A percentile compares a stretch with the other conserved stretches of the same genome.
phyloP scores from a whole-genome alignment of 352 stramenopile genomes.

The Phytophthora chlamydospora region DNA sequence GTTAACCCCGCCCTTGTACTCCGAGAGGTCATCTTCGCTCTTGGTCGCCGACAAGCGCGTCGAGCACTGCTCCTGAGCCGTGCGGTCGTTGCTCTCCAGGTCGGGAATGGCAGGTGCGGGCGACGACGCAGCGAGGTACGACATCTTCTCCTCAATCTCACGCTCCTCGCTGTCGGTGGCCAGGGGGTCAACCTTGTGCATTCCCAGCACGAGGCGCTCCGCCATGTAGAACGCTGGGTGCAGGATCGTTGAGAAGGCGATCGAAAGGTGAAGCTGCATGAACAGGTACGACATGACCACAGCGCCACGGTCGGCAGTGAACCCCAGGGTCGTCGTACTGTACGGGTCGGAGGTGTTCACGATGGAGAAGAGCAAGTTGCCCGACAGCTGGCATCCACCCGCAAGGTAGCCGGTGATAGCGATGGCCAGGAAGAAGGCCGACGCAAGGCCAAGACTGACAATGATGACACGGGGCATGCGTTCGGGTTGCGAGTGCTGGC shows the following conservation, averaged over 20 bases:
- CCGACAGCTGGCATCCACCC: slow-evolving; percentile 53
- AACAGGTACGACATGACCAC: slow-evolving; percentile 51
- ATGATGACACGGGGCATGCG: slow-evolving; percentile 58
- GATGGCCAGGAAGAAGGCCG: slow-evolving; percentile 48
- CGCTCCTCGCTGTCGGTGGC: slow-evolving; percentile 23
- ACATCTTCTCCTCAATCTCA: slow-evolving; percentile 30
- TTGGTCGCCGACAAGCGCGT: slow-evolving; percentile 15
- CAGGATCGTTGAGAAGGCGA: slow-evolving; percentile 56
- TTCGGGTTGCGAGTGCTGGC: slow-evolving; percentile 46
- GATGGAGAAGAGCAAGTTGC: slow-evolving; percentile 64
- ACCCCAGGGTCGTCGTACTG: slow-evolving; percentile 39
- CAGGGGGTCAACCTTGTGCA: slow-evolving; percentile 34
- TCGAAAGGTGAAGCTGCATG: slow-evolving; percentile 62
- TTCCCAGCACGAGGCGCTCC: slow-evolving; percentile 48
- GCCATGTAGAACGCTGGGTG: slow-evolving; percentile 54
- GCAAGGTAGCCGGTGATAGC: slow-evolving; percentile 40
- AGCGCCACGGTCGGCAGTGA: slow-evolving; percentile 38
- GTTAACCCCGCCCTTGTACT: slow-evolving; percentile 35
- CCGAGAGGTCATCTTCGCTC: slow-evolving; percentile 24
- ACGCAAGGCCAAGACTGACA: slow-evolving; percentile 46
- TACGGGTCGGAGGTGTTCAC: slow-evolving; percentile 22
- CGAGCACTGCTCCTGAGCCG: background rate
- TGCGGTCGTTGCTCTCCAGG: slow-evolving; percentile 19
- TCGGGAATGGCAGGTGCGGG: slow-evolving; percentile 3
- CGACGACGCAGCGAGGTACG: slow-evolving; percentile 19